phyloP scores from a whole-genome alignment of 208 protist genomes.

The Jaenimonas drosophilae region DNA sequence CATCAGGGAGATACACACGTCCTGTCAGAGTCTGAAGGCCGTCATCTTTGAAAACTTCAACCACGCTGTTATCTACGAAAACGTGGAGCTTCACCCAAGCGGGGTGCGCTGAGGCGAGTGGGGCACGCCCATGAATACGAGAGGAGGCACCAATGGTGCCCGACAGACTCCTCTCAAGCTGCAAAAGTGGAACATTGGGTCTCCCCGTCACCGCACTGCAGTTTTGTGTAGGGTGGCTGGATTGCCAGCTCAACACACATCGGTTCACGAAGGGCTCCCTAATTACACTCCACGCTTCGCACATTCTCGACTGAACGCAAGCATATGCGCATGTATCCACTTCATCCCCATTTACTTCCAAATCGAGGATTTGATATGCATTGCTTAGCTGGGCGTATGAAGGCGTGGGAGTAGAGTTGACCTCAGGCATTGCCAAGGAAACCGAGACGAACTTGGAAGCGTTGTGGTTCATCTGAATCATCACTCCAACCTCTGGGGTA shows the following conservation, averaged over 20 bases:
- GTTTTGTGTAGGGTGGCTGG: constrained; percentile 1
- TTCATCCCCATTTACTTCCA: constrained; percentile 6
- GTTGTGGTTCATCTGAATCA: constrained; percentile 4
- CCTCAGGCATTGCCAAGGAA: constrained; percentile 9
- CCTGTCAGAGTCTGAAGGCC: constrained; percentile 9
- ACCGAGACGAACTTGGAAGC: constrained; percentile 3
- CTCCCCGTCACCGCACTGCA: constrained; percentile 9
- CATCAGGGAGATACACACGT: neutral
- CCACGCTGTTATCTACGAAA: constrained; percentile 14
- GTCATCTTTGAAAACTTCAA: constrained; percentile 23
- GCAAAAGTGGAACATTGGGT: constrained; percentile 8
- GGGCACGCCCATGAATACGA: constrained; percentile 3
- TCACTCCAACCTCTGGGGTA: constrained; percentile 6
- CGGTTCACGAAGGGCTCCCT: neutral
- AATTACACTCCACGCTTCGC: constrained; percentile 11
- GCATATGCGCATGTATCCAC: constrained; percentile 3
- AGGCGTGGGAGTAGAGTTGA: constrained; percentile 5
- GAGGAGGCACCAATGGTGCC: constrained; percentile 2
- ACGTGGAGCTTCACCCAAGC: constrained; percentile 7
- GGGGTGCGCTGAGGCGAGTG: neutral
- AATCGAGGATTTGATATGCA: constrained; percentile 2
- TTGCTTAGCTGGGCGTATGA: constrained; percentile 8
- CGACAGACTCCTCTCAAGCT: constrained; percentile 1
- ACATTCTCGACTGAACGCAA: constrained; percentile 4
- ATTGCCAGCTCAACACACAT: constrained; percentile 5